phyloP scores from a whole-genome alignment of 2,329 filamentous ascomycete genomes.

The Paraphaeosphaeria minitans region DNA sequence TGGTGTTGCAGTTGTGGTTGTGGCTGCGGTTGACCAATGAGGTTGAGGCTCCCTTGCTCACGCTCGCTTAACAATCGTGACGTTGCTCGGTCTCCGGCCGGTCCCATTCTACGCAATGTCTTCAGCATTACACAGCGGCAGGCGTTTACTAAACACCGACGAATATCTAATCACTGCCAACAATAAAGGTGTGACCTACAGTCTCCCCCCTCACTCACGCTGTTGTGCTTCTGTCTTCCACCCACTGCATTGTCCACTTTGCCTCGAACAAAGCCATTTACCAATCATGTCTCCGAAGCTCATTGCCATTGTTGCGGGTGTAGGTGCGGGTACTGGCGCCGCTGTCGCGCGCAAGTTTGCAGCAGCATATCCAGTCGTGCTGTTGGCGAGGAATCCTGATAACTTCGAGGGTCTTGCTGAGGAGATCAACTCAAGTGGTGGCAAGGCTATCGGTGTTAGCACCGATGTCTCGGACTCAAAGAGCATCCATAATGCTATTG shows the following conservation, averaged over 20 bases:
- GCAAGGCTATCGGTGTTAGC: slow-evolving; percentile 71
- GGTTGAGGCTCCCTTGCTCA: not conserved
- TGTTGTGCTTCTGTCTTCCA: not conserved
- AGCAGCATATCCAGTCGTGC: slow-evolving; percentile 71
- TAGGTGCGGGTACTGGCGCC: slow-evolving; percentile 60
- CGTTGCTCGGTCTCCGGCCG: slow-evolving; percentile 10
- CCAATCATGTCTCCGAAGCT: slow-evolving; percentile 6
- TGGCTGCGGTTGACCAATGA: not conserved
- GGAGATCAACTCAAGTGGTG: slow-evolving; percentile 71
- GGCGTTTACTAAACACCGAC: slow-evolving; percentile 7
- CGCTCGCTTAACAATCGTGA: slow-evolving; percentile 19
- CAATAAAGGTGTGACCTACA: slow-evolving; percentile 5
- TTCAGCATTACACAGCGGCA: slow-evolving; percentile 11
- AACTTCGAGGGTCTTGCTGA: slow-evolving; percentile 69
- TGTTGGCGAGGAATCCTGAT: slow-evolving; percentile 71
- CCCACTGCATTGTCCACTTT: slow-evolving; percentile 1
- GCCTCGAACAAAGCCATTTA: not conserved
- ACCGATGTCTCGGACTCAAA: slow-evolving; percentile 65
- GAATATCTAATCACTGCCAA: slow-evolving; percentile 14
- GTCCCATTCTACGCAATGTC: slow-evolving; percentile 12
- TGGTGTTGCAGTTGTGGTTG: not conserved
- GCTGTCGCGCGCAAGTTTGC: slow-evolving; percentile 66
- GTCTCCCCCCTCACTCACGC: not conserved
- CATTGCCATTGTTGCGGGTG: slow-evolving; percentile 9
- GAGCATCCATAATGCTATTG: slow-evolving; percentile 65